Conservation (phyloP, 2,329 filamentous ascomycete genomes). For the Beauveria pseudobassiana region DNA sequence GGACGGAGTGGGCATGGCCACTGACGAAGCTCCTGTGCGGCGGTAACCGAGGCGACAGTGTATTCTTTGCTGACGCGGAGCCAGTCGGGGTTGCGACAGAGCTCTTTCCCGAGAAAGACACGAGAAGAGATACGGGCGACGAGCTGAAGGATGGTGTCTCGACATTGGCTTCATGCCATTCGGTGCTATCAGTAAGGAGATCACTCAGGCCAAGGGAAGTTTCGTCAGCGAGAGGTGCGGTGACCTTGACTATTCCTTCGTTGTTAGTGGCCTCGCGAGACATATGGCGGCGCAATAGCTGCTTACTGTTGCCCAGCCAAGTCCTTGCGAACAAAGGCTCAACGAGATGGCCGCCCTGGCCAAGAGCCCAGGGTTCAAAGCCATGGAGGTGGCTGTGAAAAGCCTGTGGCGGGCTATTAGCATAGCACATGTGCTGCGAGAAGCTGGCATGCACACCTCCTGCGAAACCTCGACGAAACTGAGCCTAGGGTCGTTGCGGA, state of each 20-base stretch:
- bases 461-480: slow-evolving; percentile 12
- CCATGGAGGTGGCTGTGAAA: slow-evolving; percentile 15
- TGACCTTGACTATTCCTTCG: slow-evolving; percentile 4
- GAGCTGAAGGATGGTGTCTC: slow-evolving; percentile 11
- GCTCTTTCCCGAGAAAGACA: slow-evolving; percentile 31
- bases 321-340: slow-evolving; percentile 14
- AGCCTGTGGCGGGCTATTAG: background rate
- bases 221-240: slow-evolving; percentile 10
- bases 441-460: background rate
- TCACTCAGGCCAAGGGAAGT: slow-evolving; percentile 5
- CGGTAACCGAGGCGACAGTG: slow-evolving; percentile 32
- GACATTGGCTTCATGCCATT: slow-evolving; percentile 14
- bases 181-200: slow-evolving; percentile 4
- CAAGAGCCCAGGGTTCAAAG: slow-evolving; percentile 12
- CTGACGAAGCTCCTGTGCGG: slow-evolving; percentile 24
- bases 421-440: background rate
- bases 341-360: slow-evolving; percentile 6
- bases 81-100: slow-evolving; percentile 37
- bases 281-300: no score
- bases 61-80: slow-evolving; percentile 38
- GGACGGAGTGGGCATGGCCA: slow-evolving; percentile 36
- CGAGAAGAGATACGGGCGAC: slow-evolving; percentile 21
- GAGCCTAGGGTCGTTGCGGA: slow-evolving; percentile 17
- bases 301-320: slow-evolving; percentile 15
- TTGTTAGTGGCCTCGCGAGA: no score